These are phyloP conservation scores for Fusarium vanettenii DNA, from an alignment of 2,329 filamentous ascomycete genomes.

Conservation along the genomic window DNA sequence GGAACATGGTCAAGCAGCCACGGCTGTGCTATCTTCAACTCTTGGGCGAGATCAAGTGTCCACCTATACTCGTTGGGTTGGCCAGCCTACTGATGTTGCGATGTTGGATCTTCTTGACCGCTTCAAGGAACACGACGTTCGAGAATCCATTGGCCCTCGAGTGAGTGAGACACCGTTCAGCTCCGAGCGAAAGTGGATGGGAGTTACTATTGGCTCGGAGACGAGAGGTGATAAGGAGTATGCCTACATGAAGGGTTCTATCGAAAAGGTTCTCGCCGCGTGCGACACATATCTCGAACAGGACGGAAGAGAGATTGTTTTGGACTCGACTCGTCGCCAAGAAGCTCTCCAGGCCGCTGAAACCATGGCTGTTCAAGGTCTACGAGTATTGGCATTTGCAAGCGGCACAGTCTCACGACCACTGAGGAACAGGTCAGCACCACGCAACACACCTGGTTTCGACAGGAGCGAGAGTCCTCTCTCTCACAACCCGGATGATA, in stretches of 20 bases:
- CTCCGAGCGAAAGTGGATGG: slow-evolving; percentile 99
- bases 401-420: slow-evolving; percentile 76
- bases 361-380: slow-evolving; percentile 86
- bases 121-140: slow-evolving; percentile 91
- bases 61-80: slow-evolving; percentile 89
- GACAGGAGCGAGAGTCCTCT: slow-evolving; percentile 53
- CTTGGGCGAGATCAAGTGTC: slow-evolving; percentile 69
- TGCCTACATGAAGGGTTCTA: slow-evolving; percentile 94
- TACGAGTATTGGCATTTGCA: slow-evolving; percentile 92
- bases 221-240: slow-evolving; percentile 75
- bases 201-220: slow-evolving; percentile 81
- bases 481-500: slow-evolving; percentile 71
- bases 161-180: slow-evolving; percentile 93
- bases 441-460: slow-evolving; percentile 64
- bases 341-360: slow-evolving; percentile 85
- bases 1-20: slow-evolving; percentile 76
- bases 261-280: slow-evolving; percentile 85
- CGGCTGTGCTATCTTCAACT: slow-evolving; percentile 86
- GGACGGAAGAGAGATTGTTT: slow-evolving; percentile 85
- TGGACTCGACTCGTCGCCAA: slow-evolving; percentile 81
- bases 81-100: slow-evolving; percentile 97
- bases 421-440: slow-evolving; percentile 54
- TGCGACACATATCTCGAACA: slow-evolving; percentile 92
- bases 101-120: slow-evolving; percentile 92
- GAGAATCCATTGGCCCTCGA: slow-evolving; percentile 85